phyloP scores from a whole-genome alignment of 257 asterid genomes.

The Ilex aquifolium region DNA sequence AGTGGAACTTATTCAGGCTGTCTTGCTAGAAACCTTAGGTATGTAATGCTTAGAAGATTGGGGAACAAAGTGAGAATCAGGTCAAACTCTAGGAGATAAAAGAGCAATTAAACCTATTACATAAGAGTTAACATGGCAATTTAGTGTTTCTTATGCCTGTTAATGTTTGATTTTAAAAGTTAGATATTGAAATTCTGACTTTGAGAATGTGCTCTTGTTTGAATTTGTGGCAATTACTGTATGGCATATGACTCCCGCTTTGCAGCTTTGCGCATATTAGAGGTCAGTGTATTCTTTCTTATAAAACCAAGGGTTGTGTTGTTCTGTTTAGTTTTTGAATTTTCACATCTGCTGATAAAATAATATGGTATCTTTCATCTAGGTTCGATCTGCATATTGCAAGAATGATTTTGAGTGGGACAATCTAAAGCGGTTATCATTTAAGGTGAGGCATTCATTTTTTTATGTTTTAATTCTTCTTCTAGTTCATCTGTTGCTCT shows the following conservation, averaged over 20 bases:
- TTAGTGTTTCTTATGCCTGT: no score
- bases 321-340: neutral
- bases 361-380: conserved; percentile 1
- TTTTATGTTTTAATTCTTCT: neutral
- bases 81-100: no score
- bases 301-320: no score
- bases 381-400: conserved; percentile 91
- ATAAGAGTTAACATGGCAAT: no score
- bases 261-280: conserved; percentile 76
- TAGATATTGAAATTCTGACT: no score
- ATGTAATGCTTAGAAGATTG: no score
- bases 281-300: conserved; percentile 38
- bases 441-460: conserved; percentile 31
- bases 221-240: conserved; percentile 4
- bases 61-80: no score
- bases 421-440: conserved; percentile 59
- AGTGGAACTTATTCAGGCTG: no score
- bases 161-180: no score
- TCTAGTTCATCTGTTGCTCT: neutral
- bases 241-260: neutral
- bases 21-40: no score
- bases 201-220: neutral
- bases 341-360: neutral
- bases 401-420: conserved; percentile 88
- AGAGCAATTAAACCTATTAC: no score